Evolutionary conservation across 768 basidiomycete species (phyloP), one percentile per base, ranked within the genome.

Genomic region (Mrakia frigida): DNA sequence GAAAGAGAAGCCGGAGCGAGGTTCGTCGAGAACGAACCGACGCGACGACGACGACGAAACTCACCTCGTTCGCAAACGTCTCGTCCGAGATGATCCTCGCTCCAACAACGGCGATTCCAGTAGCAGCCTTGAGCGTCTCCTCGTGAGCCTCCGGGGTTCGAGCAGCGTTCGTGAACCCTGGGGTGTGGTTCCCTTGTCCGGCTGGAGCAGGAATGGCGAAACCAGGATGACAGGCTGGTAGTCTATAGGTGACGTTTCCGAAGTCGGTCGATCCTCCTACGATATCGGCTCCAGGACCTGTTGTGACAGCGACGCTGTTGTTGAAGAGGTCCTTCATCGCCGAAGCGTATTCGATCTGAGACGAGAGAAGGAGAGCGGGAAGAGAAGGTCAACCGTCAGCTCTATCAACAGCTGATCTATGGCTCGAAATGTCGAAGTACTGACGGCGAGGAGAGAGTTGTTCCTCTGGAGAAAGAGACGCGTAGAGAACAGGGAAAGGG

Each of bases 41-140:
- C 37, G 68, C 10, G 33, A 52, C 50, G 14, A 73, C 18, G 71
- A 60, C 6, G 14, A 25, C 43, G 13, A 3, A 23, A 75, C 74
- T 18, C 23, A 78, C 81, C 50, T 79, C 52, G 31, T 80, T 63
- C 2, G 76, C 52, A 31, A 78, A 80, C 28, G 60, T 65, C 33
- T 43, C 68, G 43, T 80, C 81, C 25, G 60, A 50, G 41, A 81
- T n/a, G 28, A 80, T 75, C 46, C 79, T 70, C 69, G 78, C 68
- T 4, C 77, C 81, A 23, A 73, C 78, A 14, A 73, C 78, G 0
- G 81, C 81, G 21, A 82, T 56, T 13, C 81, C 81, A 11, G 79
- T 73, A 11, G 81, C 79, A 10, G 79, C 75, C 53, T 77, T 79
- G 70, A 81, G 71, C 11, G 82, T 77, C 65, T 81, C 73, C 39